Conservation (phyloP, 139 green algal genomes). For the Tetraselmis chui region DNA sequence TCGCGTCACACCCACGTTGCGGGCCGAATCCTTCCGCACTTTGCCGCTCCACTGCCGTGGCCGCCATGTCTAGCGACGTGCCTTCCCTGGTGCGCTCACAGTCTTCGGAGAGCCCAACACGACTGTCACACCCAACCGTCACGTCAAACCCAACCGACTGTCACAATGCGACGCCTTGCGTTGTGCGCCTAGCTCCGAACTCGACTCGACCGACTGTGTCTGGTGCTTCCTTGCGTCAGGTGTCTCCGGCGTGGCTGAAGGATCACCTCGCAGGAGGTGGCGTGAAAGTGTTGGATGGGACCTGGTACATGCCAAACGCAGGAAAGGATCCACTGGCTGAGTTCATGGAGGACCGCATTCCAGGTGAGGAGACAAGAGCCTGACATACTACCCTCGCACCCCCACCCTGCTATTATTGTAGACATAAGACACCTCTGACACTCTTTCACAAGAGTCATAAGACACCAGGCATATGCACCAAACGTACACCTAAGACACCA, state of each 20-base stretch:
- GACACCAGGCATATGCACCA: not conserved
- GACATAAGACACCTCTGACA: no score
- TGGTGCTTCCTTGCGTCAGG: not conserved
- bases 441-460: no score
- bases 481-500: constrained; percentile 1
- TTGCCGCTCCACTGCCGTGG: no score
- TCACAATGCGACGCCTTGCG: no score
- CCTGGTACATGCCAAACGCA: constrained; percentile 64
- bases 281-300: constrained; percentile 60
- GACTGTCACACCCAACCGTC: no score
- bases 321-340: constrained; percentile 43
- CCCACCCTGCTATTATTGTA: no score
- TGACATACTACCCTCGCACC: constrained; percentile 60
- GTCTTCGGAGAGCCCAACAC: no score
- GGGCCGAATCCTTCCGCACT: no score
- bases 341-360: constrained; percentile 60
- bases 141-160: no score
- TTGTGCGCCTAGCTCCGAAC: no score
- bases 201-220: not conserved
- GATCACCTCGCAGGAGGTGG: constrained; percentile 14
- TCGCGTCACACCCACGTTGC: no score
- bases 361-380: constrained; percentile 53
- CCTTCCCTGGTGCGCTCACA: not conserved
- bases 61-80: not conserved
- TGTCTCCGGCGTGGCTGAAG: constrained; percentile 46